Conservation (phyloP, 352 stramenopile species). For the Discostella stelligera region DNA sequence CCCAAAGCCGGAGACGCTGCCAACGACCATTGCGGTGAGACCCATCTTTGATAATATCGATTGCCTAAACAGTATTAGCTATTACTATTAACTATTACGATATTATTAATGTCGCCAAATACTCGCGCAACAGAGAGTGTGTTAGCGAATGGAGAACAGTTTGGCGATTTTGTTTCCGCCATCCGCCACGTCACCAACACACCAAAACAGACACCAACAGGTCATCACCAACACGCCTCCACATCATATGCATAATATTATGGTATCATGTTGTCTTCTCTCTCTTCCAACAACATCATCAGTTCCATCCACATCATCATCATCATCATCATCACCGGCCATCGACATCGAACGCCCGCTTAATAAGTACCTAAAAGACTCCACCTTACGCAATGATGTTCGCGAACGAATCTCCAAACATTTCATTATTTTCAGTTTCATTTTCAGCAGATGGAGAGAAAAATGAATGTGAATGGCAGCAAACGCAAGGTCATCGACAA, state of each 20-base stretch:
- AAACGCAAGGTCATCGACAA: constrained; percentile 9
- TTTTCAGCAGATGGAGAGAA: neutral
- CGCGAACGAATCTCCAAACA: constrained; percentile 4
- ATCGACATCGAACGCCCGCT: neutral
- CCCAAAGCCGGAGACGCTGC: constrained; percentile 58
- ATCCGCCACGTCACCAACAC: too few species aligned
- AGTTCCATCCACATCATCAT: neutral
- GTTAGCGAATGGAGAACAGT: too few species aligned
- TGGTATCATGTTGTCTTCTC: too few species aligned
- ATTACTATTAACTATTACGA: too few species aligned
- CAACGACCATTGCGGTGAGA: constrained; percentile 68
- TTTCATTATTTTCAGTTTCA: constrained; percentile 1
- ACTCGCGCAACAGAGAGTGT: too few species aligned
- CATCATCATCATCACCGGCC: neutral
- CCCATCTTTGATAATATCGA: constrained; percentile 54
- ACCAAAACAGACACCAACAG: too few species aligned
- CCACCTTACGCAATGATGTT: neutral
- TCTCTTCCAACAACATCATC: neutral
- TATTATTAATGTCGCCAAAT: too few species aligned
- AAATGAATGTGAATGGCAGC: neutral
- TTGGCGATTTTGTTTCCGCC: too few species aligned
- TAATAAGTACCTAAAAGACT: neutral
- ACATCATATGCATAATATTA: too few species aligned
- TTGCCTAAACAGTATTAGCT: too few species aligned
- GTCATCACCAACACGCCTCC: too few species aligned